Evolutionary conservation across 345 rosid genomes (phyloP).

Genomic region (Eucalyptus leucophloia): DNA sequence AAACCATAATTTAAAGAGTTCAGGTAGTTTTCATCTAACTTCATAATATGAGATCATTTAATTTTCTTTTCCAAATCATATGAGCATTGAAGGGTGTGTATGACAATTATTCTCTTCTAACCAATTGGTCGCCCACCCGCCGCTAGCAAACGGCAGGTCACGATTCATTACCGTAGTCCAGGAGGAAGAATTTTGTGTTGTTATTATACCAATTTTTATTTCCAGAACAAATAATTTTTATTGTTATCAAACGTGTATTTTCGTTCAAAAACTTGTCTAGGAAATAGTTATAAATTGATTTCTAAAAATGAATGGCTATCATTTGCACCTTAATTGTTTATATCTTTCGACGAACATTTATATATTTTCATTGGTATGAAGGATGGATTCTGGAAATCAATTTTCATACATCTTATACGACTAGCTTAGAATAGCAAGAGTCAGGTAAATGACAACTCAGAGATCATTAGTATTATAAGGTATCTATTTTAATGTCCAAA

Average conservation of each 20-base stretch:
- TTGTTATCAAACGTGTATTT: accelerated
- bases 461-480: background rate
- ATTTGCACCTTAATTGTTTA: accelerated
- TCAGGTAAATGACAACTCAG: background rate
- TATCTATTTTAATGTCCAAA: background rate
- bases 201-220: accelerated
- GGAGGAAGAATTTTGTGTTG: accelerated
- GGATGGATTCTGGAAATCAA: background rate
- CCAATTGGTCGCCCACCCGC: accelerated
- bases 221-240: accelerated
- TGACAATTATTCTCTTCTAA: accelerated
- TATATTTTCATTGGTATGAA: background rate
- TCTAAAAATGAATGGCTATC: accelerated
- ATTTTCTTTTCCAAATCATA: too few relatives aligned
- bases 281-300: too few relatives aligned
- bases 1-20: background rate
- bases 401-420: background rate
- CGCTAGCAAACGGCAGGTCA: accelerated
- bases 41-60: too few relatives aligned
- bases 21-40: too few relatives aligned
- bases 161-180: accelerated
- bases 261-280: accelerated
- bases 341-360: background rate
- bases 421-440: background rate
- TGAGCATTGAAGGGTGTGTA: accelerated